Conservation (phyloP, 1,284 basidiomycete genomes). For the Xerocomus amazonicus region DNA sequence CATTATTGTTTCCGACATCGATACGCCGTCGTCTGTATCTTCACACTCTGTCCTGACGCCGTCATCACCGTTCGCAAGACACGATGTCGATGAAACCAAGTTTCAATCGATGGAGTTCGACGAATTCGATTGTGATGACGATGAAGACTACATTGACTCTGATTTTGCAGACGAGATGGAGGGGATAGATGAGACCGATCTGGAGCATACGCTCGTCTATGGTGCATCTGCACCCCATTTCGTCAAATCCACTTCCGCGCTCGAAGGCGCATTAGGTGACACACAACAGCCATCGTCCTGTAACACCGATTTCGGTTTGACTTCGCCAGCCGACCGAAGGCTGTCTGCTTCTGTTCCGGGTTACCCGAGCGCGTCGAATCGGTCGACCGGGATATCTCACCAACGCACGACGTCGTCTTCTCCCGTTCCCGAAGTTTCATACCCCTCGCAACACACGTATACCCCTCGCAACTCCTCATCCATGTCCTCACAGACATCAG, state of each 20-base stretch:
- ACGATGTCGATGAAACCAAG: conserved; percentile 8
- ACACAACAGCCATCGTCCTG: conserved; percentile 14
- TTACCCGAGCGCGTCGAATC: conserved; percentile 25
- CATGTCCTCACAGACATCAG: conserved; percentile 16
- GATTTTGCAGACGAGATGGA: conserved; percentile 34
- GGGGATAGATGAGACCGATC: conserved; percentile 19
- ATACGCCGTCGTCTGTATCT: conserved; percentile 32
- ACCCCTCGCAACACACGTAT: conserved; percentile 20
- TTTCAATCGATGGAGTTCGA: conserved; percentile 30
- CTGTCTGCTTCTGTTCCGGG: conserved; percentile 33
- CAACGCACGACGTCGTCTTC: conserved; percentile 15
- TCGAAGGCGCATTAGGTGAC: conserved; percentile 33
- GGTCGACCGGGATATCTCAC: conserved; percentile 7
- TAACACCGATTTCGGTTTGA: neutral
- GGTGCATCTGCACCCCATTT: conserved; percentile 21
- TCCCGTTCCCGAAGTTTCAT: conserved; percentile 11
- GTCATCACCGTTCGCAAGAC: conserved; percentile 27
- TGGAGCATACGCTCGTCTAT: conserved; percentile 18
- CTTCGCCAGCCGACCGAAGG: conserved; percentile 24
- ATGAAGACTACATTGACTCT: conserved; percentile 32
- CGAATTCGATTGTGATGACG: conserved; percentile 32
- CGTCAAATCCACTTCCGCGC: conserved; percentile 31
- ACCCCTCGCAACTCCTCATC: conserved; percentile 20
- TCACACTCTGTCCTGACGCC: conserved; percentile 32
- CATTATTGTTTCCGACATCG: conserved; percentile 24